phyloP scores from a whole-genome alignment of 768 basidiomycete genomes.

The Leucosporidium scottii region DNA sequence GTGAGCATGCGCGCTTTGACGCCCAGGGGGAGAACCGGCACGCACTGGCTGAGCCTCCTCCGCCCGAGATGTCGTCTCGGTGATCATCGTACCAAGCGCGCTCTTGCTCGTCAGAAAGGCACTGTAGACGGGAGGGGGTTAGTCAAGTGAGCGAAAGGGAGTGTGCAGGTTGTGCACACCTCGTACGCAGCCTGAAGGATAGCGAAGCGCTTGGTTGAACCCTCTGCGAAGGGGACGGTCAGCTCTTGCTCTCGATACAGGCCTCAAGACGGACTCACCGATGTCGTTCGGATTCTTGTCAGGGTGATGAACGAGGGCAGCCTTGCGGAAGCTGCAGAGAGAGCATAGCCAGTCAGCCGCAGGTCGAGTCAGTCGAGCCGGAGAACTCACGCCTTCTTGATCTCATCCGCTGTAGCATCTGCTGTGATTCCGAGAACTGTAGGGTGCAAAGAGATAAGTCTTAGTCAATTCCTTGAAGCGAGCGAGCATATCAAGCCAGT shows the following conservation, averaged over 20 bases:
- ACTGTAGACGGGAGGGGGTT: neutral
- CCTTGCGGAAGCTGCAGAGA: slow-evolving; percentile 33
- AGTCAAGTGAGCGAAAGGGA: neutral
- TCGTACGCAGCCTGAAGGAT: slow-evolving; percentile 91
- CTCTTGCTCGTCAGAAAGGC: slow-evolving; percentile 91
- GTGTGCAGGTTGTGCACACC: slow-evolving; percentile 46
- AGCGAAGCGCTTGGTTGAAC: slow-evolving; percentile 78
- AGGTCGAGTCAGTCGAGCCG: neutral
- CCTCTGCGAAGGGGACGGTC: slow-evolving; percentile 47
- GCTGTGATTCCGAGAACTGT: slow-evolving; percentile 27
- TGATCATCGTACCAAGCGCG: slow-evolving; percentile 97
- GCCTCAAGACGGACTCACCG: no score
- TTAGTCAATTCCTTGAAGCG: neutral
- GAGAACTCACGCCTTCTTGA: slow-evolving; percentile 36
- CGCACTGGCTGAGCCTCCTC: slow-evolving; percentile 55
- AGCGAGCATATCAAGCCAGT: neutral
- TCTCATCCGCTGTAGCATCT: slow-evolving; percentile 29
- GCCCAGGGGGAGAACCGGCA: slow-evolving; percentile 49
- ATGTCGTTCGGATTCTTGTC: slow-evolving; percentile 69
- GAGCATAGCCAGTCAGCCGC: neutral
- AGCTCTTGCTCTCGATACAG: no score
- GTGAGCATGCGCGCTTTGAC: neutral
- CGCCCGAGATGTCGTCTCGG: slow-evolving; percentile 27
- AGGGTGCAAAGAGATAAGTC: neutral
- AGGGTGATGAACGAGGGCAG: slow-evolving; percentile 42